A percentile compares a stretch with the other conserved stretches of the same genome.
phyloP scores from a whole-genome alignment of 495 filamentous ascomycete species.

The Penicillium psychrofluorescens region DNA sequence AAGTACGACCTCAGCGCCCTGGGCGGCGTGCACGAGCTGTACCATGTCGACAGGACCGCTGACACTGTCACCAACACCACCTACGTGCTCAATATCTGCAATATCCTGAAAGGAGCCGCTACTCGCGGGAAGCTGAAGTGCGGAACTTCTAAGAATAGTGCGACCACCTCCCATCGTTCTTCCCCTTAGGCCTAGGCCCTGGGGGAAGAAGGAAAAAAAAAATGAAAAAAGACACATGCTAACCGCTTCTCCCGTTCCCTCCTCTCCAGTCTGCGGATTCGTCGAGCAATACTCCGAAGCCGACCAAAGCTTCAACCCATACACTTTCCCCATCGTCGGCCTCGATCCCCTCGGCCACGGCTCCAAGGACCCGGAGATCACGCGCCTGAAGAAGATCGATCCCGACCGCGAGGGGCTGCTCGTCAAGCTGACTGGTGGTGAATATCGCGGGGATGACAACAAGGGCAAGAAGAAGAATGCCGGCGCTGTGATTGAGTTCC shows the following conservation, averaged over 20 bases:
- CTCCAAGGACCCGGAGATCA: conserved; percentile 49
- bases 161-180: background rate
- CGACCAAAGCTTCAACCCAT: conserved; percentile 22
- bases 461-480: conserved; percentile 46
- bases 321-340: conserved; percentile 68
- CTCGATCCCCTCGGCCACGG: conserved; percentile 50
- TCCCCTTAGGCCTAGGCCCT: background rate
- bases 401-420: conserved; percentile 59
- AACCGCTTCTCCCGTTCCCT: background rate
- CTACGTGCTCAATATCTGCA: conserved; percentile 84
- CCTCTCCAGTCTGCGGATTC: conserved; percentile 70
- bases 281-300: conserved; percentile 39
- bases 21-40: conserved; percentile 69
- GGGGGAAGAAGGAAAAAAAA: no score
- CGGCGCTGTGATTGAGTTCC: conserved; percentile 72
- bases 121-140: conserved; percentile 56
- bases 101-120: conserved; percentile 47
- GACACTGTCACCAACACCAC: conserved; percentile 58
- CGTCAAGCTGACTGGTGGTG: conserved; percentile 62
- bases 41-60: conserved; percentile 44
- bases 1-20: conserved; percentile 61
- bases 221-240: no score
- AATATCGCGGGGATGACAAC: conserved; percentile 37
- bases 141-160: conserved; percentile 47
- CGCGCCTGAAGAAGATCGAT: conserved; percentile 56